Base-by-base conservation (phyloP, 176 grass and related monocot species). In the Hsuehochloa calcarea region DNA sequence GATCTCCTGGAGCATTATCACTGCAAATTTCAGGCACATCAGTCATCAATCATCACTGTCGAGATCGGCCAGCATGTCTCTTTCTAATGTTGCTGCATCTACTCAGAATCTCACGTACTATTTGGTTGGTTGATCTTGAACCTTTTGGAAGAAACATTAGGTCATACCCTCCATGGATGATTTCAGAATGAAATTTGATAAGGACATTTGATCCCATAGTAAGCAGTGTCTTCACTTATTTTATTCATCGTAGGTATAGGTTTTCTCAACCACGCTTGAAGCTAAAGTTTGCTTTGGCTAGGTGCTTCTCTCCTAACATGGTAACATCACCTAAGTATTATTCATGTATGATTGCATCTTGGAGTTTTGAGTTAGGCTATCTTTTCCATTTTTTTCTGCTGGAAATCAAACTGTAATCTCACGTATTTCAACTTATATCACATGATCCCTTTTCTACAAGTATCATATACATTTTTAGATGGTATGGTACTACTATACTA, bases 91-190 rank as follows among this genome's bases (percentile, higher is more conserved):
- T 84, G 89, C 63, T 84, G 75, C 85, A 70, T 91, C 85, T 63
- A 58, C 29, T 69, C 68, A 80, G 68, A 63, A 80, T 87, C 75
- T 63, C 58, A 44, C n/a, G 84, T 79, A 70, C 80, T 34, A 54
- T 80, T 70, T 63, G 52, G 68, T 91, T 83, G 76, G 89, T 91
- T 84, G 68, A 80, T 83, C 69, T 37, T 75, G 25, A 76, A 29
- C 69, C 69, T 84, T 91, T 83, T 74, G n/a, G 45, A 74, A 34
- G 61, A 63, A 80, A 80, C 63, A 61, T 84, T 83, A 78, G 80
- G 61, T 79, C 85, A 51, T 68, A 84, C 31, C 85, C 39, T 82
- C 72, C 80, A 74, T 31, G n/a, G 72, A 69, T 90, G 51, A 75
- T 87, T 87, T 70, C 80, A 80, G 60, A 75, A 55, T 37, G 80